Conservation (phyloP, 768 basidiomycete species). For the Hygrocybe coccinea region DNA sequence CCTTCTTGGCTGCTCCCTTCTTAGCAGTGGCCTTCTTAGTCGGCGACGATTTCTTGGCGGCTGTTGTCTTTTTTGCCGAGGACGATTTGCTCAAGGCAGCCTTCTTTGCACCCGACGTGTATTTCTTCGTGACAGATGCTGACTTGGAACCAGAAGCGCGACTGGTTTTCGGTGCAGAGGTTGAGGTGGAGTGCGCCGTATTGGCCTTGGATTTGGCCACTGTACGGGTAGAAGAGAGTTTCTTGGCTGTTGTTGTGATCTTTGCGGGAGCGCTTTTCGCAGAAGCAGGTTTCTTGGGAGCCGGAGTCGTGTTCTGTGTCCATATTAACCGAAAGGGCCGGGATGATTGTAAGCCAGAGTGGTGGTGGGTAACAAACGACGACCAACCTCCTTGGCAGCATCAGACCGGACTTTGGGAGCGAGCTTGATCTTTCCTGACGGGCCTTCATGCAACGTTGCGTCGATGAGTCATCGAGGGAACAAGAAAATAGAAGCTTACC, state of each 20-base stretch:
- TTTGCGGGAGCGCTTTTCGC: conserved; percentile 17
- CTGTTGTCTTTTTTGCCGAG: conserved; percentile 27
- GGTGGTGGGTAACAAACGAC: not conserved
- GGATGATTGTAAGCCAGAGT: conserved; percentile 8
- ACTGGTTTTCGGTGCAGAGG: conserved; percentile 23
- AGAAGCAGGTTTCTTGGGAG: conserved; percentile 34
- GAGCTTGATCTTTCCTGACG: conserved; percentile 48
- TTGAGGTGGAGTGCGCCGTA: conserved; percentile 7
- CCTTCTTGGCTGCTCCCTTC: conserved; percentile 59
- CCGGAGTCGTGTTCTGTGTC: conserved; percentile 42
- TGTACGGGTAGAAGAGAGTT: not conserved
- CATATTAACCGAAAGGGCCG: conserved; percentile 3
- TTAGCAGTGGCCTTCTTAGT: conserved; percentile 32
- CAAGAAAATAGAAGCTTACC: conserved; percentile 26
- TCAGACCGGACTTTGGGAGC: conserved; percentile 60
- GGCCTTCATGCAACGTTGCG: conserved; percentile 33
- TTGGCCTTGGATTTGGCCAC: conserved; percentile 12
- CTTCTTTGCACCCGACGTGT: conserved; percentile 14
- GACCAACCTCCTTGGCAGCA: conserved; percentile 47
- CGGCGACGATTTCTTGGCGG: conserved; percentile 23
- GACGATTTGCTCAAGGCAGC: conserved; percentile 18
- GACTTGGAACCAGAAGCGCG: conserved; percentile 17
- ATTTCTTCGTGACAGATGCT: conserved; percentile 17
- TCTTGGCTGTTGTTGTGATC: conserved; percentile 18
- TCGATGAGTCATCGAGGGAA: conserved; percentile 2